Base-by-base conservation (phyloP, 2,329 filamentous ascomycete genomes). In the Trichoderma sp. region DNA sequence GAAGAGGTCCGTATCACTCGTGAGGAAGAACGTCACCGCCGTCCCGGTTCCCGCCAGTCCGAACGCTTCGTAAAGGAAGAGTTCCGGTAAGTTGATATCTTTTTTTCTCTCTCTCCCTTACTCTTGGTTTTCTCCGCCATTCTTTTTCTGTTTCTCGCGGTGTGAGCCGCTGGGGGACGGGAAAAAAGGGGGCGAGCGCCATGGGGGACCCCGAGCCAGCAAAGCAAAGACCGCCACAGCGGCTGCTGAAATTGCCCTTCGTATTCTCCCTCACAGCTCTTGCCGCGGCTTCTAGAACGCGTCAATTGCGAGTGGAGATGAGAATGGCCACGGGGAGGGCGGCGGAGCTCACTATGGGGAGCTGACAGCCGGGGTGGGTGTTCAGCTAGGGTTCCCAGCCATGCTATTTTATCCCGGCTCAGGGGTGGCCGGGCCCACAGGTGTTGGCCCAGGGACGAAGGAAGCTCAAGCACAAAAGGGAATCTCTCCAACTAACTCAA, bases 1-100 rank as follows among this genome's bases (percentile, higher is more conserved):
- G 92, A 96, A 88, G 92, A 97, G 86, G 88, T 96, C 84, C 86
- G 82, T 77, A 90, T 91, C 81, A 89, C 92, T 83, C 88, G 86
- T 84, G 89, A 92, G 84, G 89, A 92, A 84, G 89, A 94, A 82
- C 87, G 84, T 81, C 84, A 89, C 84, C 89, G 86, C 85, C 90
- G 89, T 87, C 87, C 90, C 84, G 87, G 86, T 78, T 84, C 84
- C 83, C 84, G 84, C 48, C 83, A 84, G 77, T 82, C 84, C 73
- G 82, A 87, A 78, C 80, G 82, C 78, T 76, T 78, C 75, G 75
- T 78, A 70, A 80, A 79, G 72, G 83, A 88, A 76, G 83, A 87
- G 72, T 80, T 79, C 78, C 84, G 82, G 86, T 88, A 75, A 80
- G 85, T 83, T 37, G 27, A 5, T 17, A 35, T 29, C 13, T 27